Conservation (phyloP, 257 asterid species). For the Cordia subcordata region DNA sequence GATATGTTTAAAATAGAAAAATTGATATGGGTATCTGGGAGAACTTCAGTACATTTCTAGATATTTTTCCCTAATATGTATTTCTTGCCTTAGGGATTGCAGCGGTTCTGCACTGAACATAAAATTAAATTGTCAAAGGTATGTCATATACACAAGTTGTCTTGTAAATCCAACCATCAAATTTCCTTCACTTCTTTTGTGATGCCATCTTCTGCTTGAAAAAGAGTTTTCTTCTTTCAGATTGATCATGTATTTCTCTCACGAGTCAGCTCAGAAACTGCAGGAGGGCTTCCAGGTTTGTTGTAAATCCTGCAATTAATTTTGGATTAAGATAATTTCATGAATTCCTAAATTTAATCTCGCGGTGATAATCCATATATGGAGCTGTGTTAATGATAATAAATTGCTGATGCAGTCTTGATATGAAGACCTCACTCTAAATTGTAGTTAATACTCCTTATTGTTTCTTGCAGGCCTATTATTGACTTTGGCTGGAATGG, state of each 20-base stretch:
- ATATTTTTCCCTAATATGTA: constrained; percentile 12
- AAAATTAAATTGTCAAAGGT: constrained; percentile 94
- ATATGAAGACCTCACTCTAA: too few species aligned
- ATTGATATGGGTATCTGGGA: background rate
- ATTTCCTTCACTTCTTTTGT: background rate
- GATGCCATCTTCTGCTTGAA: background rate
- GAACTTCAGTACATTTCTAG: background rate
- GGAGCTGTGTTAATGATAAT: too few species aligned
- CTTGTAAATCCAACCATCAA: background rate
- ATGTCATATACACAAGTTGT: constrained; percentile 6
- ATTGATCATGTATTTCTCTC: constrained; percentile 94
- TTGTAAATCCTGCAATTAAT: constrained; percentile 5
- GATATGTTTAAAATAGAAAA: background rate
- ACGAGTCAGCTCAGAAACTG: constrained; percentile 96
- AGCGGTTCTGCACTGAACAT: constrained; percentile 91
- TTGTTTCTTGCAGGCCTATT: constrained; percentile 60
- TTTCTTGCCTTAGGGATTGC: constrained; percentile 74
- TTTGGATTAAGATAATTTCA: too few species aligned
- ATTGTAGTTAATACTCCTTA: too few species aligned
- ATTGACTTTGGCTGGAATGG: constrained; percentile 87
- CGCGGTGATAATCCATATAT: too few species aligned
- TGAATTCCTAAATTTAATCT: too few species aligned
- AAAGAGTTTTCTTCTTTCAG: constrained; percentile 33
- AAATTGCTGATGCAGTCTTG: too few species aligned
- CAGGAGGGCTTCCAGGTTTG: constrained; percentile 97